Evolutionary conservation across 257 asterid species (phyloP).

Genomic region (Nicotiana otophora): DNA sequence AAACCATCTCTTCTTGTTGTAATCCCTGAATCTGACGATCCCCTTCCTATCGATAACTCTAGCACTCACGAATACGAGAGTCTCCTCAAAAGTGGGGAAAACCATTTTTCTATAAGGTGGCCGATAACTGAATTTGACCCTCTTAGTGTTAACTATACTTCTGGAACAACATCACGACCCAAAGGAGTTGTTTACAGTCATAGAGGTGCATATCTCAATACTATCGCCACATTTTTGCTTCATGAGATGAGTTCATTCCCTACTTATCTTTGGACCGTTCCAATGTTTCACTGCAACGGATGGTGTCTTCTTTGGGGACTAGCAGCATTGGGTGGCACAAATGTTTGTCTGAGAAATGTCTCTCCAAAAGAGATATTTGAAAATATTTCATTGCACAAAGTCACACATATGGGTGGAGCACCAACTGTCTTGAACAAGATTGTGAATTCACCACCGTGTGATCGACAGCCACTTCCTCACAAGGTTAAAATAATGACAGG

Average conservation of each 20-base stretch:
- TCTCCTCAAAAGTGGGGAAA: neutral
- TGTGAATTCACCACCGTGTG: constrained; percentile 17
- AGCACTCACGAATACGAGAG: neutral
- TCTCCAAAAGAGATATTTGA: constrained; percentile 15
- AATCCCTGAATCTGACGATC: neutral
- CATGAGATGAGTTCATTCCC: constrained; percentile 3
- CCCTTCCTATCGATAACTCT: neutral
- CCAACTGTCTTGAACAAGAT: constrained; percentile 34
- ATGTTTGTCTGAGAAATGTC: neutral
- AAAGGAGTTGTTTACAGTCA: constrained; percentile 12
- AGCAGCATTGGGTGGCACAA: constrained; percentile 2
- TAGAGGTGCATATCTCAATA: constrained; percentile 9
- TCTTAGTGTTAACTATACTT: constrained; percentile 7
- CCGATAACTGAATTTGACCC: constrained; percentile 5
- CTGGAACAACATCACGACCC: constrained; percentile 3
- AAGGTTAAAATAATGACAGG: constrained; percentile 30
- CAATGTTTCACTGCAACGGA: constrained; percentile 5
- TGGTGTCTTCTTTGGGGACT: constrained; percentile 4
- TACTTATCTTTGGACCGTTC: neutral
- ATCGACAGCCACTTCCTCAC: constrained; percentile 17
- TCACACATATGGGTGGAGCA: constrained; percentile 31
- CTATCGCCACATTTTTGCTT: neutral
- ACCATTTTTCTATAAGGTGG: neutral
- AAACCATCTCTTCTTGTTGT: neutral
- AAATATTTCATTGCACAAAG: constrained; percentile 12